Base-by-base conservation (phyloP, 441 rosid species). In the Gossypium lobatum region DNA sequence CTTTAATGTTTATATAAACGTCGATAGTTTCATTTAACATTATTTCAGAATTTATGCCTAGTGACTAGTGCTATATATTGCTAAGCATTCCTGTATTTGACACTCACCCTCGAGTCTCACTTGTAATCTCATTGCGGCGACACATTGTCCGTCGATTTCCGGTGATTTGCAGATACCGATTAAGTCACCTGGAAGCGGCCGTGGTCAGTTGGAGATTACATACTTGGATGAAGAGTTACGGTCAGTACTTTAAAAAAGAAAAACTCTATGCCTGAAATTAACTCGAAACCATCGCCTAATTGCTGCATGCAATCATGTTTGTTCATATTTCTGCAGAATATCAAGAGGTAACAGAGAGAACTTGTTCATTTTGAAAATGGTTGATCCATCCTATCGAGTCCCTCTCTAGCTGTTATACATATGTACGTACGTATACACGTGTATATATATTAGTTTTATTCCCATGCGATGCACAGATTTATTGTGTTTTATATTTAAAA, bases 151-250 rank as follows among this genome's bases (percentile, higher is more conserved):
- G 16, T 26, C 23, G 10, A 18, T 68, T 46, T 16, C 42, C 79
- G 62, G 0, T 81, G 53, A 25, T 48, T 6, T 42, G 4, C 70
- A 82, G 84, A 80, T 83, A 71, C 81, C 83, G 0, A 72, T 86
- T 7, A 74, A 77, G 67, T 80, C 80, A 55, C 82, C 82, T 59
- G 87, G 85, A 65, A 83, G 85, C 50, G 87, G 87, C 10, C 82
- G 82, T 3, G 85, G 89, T 72, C 83, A 83, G 71, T 55, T 86
- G 82, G 83, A 85, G 65, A 85, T 85, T 3, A 83, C 84, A 4
- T 82, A 77, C 80, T 76, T 86, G 74, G 89, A 86, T 39, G 82
- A 82, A 17, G 87, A 86, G 57, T 55, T 86, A 52, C 54, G 87
- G 87, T 80, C 46, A 53, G 76, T 20, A 58, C 17, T n/a, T 17